A percentile compares a stretch with the other conserved stretches of the same genome.
phyloP scores from a whole-genome alignment of 2,329 filamentous ascomycete genomes.

The Aspergillus costaricaensis region DNA sequence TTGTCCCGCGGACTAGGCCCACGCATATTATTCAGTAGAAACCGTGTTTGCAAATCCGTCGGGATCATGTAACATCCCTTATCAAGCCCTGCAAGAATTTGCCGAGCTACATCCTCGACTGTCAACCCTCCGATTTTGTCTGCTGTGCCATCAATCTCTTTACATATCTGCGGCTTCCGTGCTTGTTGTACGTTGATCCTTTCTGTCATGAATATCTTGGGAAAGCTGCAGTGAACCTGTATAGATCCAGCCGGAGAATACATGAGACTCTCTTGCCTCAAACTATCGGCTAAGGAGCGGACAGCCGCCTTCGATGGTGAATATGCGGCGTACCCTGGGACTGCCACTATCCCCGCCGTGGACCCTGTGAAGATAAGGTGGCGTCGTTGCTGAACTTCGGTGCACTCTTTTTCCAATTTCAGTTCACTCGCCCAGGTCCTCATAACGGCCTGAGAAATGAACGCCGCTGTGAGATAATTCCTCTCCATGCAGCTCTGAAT shows the following conservation, averaged over 20 bases:
- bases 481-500: conserved; percentile 17
- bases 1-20: conserved; percentile 13
- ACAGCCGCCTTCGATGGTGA: conserved; percentile 16
- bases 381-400: neutral
- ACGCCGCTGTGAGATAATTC: conserved; percentile 15
- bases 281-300: conserved; percentile 18
- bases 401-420: neutral
- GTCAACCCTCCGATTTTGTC: neutral
- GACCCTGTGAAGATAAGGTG: conserved; percentile 19
- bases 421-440: conserved; percentile 9
- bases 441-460: conserved; percentile 12
- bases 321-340: conserved; percentile 18
- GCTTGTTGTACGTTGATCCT: conserved; percentile 8
- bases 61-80: conserved; percentile 4
- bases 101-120: neutral
- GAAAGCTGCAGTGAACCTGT: conserved; percentile 14
- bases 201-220: conserved; percentile 11
- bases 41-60: neutral
- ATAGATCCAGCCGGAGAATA: conserved; percentile 7
- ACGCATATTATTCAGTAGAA: conserved; percentile 16
- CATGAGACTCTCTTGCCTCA: conserved; percentile 14
- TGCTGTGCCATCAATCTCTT: conserved; percentile 10
- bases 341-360: conserved; percentile 9
- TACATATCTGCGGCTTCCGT: conserved; percentile 10
- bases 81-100: conserved; percentile 4